Evolutionary conservation across 345 rosid species (phyloP).

Genomic region (Boechera stricta): DNA sequence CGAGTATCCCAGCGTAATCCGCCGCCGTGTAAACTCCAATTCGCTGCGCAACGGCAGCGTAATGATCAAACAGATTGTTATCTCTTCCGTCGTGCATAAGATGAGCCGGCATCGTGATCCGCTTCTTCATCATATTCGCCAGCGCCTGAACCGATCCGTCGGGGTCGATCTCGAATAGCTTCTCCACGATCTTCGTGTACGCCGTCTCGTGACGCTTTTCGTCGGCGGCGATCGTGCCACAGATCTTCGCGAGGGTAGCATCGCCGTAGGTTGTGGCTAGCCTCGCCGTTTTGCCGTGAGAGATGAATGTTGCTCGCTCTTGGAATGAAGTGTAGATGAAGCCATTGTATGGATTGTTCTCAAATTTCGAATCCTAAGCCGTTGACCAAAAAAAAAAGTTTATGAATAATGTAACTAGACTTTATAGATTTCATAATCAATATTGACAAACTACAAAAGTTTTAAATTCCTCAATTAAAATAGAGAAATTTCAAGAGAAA

Average conservation of each 20-base stretch:
- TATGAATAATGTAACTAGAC: neutral
- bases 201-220: conserved; percentile 70
- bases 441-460: no score
- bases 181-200: conserved; percentile 56
- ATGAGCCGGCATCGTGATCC: conserved; percentile 65
- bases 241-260: conserved; percentile 52
- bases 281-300: conserved; percentile 64
- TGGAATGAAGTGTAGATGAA: conserved; percentile 69
- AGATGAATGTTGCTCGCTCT: conserved; percentile 67
- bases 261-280: conserved; percentile 53
- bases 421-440: neutral
- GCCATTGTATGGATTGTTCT: conserved; percentile 62
- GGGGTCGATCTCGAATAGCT: conserved; percentile 62
- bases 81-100: conserved; percentile 62
- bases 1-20: conserved; percentile 60
- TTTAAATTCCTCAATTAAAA: no score
- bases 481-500: no score
- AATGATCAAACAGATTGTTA: conserved; percentile 52
- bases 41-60: conserved; percentile 57
- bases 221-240: conserved; percentile 62
- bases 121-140: conserved; percentile 65
- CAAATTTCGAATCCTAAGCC: conserved; percentile 57
- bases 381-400: neutral
- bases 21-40: conserved; percentile 59
- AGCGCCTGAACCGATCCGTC: conserved; percentile 52